Evolutionary conservation across 371 early-diverging fungal species (phyloP).

Genomic region (Mucor racemosus): DNA sequence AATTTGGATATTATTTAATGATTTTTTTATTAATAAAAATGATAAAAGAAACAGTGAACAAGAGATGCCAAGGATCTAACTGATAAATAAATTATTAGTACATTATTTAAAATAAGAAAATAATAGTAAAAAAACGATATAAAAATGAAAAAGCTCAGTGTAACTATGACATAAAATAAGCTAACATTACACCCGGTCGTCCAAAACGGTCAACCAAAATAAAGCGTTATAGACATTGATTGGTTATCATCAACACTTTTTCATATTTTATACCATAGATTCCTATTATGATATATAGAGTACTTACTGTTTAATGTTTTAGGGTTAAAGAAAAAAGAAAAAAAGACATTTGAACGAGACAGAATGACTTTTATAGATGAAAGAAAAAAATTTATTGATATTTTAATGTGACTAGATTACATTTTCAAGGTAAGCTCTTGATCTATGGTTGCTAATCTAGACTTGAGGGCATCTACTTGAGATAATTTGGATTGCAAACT

Average conservation of each 20-base stretch:
- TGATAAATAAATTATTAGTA: not conserved
- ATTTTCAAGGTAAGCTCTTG: slow-evolving; percentile 59
- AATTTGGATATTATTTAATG: not conserved
- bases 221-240: slow-evolving; percentile 36
- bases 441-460: slow-evolving; percentile 71
- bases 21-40: slow-evolving; percentile 4
- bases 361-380: not conserved
- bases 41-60: not conserved
- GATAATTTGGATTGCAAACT: slow-evolving; percentile 74
- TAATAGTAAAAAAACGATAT: not conserved
- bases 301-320: slow-evolving; percentile 20
- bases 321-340: not conserved
- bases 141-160: slow-evolving; percentile 33
- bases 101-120: not conserved
- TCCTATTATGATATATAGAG: not conserved
- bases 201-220: slow-evolving; percentile 41
- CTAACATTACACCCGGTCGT: slow-evolving; percentile 39
- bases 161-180: slow-evolving; percentile 42
- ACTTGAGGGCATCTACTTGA: slow-evolving; percentile 72
- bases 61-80: not conserved
- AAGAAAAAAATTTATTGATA: slow-evolving; percentile 20
- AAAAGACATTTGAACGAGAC: not conserved
- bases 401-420: slow-evolving; percentile 15
- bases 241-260: slow-evolving; percentile 33
- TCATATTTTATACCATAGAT: not conserved